These are phyloP conservation scores for Chiua virens DNA, from an alignment of 768 basidiomycete genomes.

Conservation along the genomic window DNA sequence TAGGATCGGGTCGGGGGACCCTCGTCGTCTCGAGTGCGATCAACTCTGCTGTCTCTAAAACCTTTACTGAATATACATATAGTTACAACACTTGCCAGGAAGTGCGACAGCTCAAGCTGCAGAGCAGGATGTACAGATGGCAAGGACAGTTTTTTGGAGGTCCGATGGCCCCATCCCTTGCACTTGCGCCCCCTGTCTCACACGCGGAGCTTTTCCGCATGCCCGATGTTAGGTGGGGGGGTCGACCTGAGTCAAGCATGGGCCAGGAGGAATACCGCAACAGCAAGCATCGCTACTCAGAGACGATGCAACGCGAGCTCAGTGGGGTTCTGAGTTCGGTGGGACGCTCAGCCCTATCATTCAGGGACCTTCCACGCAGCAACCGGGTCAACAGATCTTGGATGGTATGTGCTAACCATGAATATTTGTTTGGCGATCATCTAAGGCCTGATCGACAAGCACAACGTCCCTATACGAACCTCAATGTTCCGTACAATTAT, in stretches of 20 bases:
- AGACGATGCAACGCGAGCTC: conserved; percentile 31
- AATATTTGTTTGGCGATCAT: background rate
- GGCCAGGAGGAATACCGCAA: conserved; percentile 50
- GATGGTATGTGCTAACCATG: conserved; percentile 15
- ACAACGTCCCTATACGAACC: conserved; percentile 41
- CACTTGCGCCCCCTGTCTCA: conserved; percentile 31
- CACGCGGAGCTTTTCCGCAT: conserved; percentile 32
- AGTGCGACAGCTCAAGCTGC: conserved; percentile 48
- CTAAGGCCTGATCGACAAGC: conserved; percentile 16
- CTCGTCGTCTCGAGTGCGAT: conserved; percentile 65
- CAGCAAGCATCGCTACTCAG: conserved; percentile 40
- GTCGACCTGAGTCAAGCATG: conserved; percentile 52
- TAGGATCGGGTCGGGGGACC: conserved; percentile 77
- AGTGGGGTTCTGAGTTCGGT: conserved; percentile 63
- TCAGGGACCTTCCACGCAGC: conserved; percentile 33
- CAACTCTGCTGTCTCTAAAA: background rate
- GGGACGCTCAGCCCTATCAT: conserved; percentile 23
- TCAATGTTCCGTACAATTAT: conserved; percentile 36
- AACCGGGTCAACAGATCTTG: conserved; percentile 25
- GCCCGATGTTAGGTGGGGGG: conserved; percentile 22
- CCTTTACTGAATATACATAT: background rate
- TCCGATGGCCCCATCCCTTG: conserved; percentile 37
- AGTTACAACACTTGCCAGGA: conserved; percentile 79
- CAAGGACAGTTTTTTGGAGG: conserved; percentile 78
- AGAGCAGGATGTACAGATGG: conserved; percentile 70